A percentile compares a stretch with the other conserved stretches of the same genome.
Conservation (phyloP, 1,284 basidiomycete species). For the Boletus semigastroideus region DNA sequence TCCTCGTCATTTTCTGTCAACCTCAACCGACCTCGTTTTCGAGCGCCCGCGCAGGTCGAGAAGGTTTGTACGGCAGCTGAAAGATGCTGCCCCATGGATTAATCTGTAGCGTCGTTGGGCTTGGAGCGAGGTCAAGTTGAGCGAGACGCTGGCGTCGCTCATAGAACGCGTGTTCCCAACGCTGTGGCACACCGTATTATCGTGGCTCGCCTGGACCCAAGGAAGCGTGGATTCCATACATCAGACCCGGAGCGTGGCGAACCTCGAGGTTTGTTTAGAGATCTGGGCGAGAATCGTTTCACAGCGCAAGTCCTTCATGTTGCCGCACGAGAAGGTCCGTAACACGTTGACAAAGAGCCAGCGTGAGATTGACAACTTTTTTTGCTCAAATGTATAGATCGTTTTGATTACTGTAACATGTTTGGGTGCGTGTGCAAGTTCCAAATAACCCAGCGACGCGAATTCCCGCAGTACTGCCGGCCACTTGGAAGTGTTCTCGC, state of each 20-base stretch:
- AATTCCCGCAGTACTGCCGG: not conserved
- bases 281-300: not conserved
- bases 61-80: slow-evolving; percentile 9
- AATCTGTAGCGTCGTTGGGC: slow-evolving; percentile 7
- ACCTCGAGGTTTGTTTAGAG: not conserved
- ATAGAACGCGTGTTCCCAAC: slow-evolving; percentile 9
- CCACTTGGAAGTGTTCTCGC: not conserved
- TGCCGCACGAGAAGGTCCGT: not conserved
- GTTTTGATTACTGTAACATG: not conserved
- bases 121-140: slow-evolving; percentile 1
- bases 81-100: slow-evolving; percentile 17
- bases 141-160: not conserved
- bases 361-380: not conserved
- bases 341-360: not conserved
- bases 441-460: not conserved
- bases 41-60: not conserved
- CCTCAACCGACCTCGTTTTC: slow-evolving; percentile 12
- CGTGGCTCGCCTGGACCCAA: not conserved
- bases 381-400: not conserved
- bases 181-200: not conserved
- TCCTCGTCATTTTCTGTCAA: slow-evolving; percentile 19
- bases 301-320: not conserved
- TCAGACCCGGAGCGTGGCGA: not conserved
- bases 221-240: slow-evolving; percentile 6
- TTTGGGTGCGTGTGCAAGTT: not conserved